Percentiles rank a stretch among this genome's conserved stretches.
Evolutionary conservation across 2,329 filamentous ascomycete species (phyloP).

Genomic region (Colletotrichum sp.): DNA sequence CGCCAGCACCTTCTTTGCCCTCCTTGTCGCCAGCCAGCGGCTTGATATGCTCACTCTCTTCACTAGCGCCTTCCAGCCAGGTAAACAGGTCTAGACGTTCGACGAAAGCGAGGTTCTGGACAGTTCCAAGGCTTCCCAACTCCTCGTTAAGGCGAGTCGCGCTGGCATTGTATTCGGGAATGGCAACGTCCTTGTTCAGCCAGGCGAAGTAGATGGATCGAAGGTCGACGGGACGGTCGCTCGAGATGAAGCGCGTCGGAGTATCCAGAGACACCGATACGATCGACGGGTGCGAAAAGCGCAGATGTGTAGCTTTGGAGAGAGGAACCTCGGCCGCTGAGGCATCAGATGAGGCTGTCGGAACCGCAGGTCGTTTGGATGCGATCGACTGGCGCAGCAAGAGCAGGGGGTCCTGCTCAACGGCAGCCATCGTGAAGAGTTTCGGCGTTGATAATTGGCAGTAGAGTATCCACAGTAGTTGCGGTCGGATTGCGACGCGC

Average conservation of each 20-base stretch:
- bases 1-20: constrained; percentile 39
- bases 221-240: constrained; percentile 77
- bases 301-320: constrained; percentile 78
- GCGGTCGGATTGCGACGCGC: not conserved
- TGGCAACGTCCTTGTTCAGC: constrained; percentile 88
- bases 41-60: constrained; percentile 93
- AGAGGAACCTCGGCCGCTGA: constrained; percentile 67
- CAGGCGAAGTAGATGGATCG: constrained; percentile 97
- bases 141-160: constrained; percentile 82
- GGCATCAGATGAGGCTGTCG: constrained; percentile 73
- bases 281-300: constrained; percentile 68
- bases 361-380: constrained; percentile 70
- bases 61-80: constrained; percentile 88
- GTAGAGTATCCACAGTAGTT: not conserved
- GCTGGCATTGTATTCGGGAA: constrained; percentile 89
- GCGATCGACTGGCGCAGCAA: constrained; percentile 85
- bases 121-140: constrained; percentile 69
- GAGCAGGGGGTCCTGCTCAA: constrained; percentile 77
- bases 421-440: constrained; percentile 55
- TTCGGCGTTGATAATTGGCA: not conserved
- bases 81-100: constrained; percentile 91
- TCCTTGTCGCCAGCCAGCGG: constrained; percentile 73
- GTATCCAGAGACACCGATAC: constrained; percentile 71
- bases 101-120: constrained; percentile 90
- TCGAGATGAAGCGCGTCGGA: constrained; percentile 87